Conservation (phyloP, 768 basidiomycete species). For the Boletus fagicola region DNA sequence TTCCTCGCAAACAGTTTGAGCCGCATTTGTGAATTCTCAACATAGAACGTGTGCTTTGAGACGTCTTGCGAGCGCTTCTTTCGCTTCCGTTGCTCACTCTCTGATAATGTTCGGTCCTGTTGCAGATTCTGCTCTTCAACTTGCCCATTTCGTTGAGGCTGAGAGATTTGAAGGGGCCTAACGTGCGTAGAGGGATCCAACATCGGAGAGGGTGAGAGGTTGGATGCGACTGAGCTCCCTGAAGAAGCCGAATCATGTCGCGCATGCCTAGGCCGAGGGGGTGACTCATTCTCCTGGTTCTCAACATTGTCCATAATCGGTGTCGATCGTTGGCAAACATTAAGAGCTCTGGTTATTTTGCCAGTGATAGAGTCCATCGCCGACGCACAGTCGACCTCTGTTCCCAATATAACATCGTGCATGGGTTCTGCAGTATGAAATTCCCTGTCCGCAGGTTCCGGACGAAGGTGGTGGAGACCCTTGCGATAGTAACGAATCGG, state of each 20-base stretch:
- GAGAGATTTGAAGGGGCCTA: conserved; percentile 46
- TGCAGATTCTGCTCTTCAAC: conserved; percentile 19
- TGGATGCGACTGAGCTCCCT: conserved; percentile 38
- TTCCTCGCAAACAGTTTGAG: conserved; percentile 85
- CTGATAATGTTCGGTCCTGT: conserved; percentile 9
- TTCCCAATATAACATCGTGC: conserved; percentile 23
- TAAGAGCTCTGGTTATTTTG: conserved; percentile 46
- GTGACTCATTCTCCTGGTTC: conserved; percentile 2
- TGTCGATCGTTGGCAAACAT: conserved; percentile 28
- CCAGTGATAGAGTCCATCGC: conserved; percentile 49
- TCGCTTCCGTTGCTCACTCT: conserved; percentile 46
- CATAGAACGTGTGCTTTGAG: conserved; percentile 92
- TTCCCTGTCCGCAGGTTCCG: conserved; percentile 29
- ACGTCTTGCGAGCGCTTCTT: conserved; percentile 57
- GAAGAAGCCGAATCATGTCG: conserved; percentile 27
- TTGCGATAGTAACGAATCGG: conserved; percentile 88
- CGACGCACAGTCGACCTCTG: conserved; percentile 37
- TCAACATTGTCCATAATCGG: conserved; percentile 9
- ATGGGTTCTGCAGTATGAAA: conserved; percentile 20
- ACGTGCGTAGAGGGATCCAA: conserved; percentile 79
- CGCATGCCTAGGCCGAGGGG: not conserved
- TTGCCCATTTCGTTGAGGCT: conserved; percentile 17
- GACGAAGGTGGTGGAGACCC: conserved; percentile 67
- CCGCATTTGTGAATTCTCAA: conserved; percentile 86
- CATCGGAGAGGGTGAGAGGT: conserved; percentile 51